Conservation (phyloP, 169 alveolate species). For the Cryptosporidium parvum region DNA sequence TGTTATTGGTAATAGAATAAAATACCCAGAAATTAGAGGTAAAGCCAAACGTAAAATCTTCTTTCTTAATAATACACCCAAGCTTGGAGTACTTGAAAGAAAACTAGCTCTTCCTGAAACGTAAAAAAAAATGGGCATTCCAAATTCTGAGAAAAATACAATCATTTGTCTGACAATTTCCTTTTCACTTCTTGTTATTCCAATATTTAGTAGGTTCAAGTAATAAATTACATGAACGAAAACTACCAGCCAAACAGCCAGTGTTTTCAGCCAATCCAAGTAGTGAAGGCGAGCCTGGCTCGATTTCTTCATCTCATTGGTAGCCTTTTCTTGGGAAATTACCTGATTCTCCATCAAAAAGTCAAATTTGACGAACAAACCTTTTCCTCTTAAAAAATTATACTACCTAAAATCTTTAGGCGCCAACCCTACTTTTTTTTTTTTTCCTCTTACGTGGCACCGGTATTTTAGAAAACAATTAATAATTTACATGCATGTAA, state of each 20-base stretch:
- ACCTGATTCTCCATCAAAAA: constrained; percentile 49
- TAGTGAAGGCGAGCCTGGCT: constrained; percentile 30
- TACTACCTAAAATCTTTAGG: constrained; percentile 21
- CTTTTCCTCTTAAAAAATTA: constrained; percentile 10
- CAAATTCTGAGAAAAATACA: constrained; percentile 58
- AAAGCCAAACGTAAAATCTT: constrained; percentile 41
- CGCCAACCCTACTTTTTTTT: constrained; percentile 63
- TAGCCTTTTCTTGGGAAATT: constrained; percentile 5
- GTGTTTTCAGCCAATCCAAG: constrained; percentile 72
- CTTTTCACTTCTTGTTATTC: constrained; percentile 38
- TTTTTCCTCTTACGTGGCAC: constrained; percentile 67
- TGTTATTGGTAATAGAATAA: constrained; percentile 54
- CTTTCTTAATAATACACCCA: constrained; percentile 4
- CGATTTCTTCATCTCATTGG: constrained; percentile 13
- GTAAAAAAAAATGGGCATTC: constrained; percentile 70
- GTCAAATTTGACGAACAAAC: constrained; percentile 15
- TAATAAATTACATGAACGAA: constrained; percentile 69
- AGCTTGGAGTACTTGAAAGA: constrained; percentile 21
- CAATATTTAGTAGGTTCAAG: constrained; percentile 24
- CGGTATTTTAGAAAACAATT: constrained; percentile 20
- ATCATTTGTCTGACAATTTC: constrained; percentile 38
- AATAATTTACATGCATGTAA: constrained; percentile 43
- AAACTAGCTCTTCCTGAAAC: constrained; percentile 70
- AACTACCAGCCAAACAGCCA: constrained; percentile 71
- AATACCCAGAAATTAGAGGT: constrained; percentile 53